Evolutionary conservation across 441 rosid species (phyloP).

Genomic region (Erodium trifolium): DNA sequence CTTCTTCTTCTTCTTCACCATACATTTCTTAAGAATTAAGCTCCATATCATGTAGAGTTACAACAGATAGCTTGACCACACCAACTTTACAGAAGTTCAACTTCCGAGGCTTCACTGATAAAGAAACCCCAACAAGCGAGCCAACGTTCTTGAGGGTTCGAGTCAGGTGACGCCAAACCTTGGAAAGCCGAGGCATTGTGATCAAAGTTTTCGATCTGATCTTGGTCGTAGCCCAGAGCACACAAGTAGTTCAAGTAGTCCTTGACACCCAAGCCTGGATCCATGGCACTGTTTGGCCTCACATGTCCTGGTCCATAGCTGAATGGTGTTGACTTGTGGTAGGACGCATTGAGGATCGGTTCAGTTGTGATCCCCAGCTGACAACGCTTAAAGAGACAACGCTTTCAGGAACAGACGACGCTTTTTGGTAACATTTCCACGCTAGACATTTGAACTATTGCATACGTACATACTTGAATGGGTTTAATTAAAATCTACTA

Average conservation of each 20-base stretch:
- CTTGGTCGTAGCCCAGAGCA: conserved; percentile 40
- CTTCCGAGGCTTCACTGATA: too few species aligned
- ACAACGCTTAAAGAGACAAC: too few species aligned
- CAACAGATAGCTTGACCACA: too few species aligned
- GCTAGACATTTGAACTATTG: too few species aligned
- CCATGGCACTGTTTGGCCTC: conserved; percentile 53
- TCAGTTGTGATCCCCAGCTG: neutral
- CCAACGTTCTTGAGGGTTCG: conserved; percentile 48
- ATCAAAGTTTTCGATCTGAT: conserved; percentile 34
- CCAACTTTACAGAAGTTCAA: too few species aligned
- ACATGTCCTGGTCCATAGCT: conserved; percentile 53
- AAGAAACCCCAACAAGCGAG: conserved; percentile 33
- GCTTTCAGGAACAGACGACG: too few species aligned
- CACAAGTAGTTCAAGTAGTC: conserved; percentile 55
- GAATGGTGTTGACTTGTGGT: conserved; percentile 41
- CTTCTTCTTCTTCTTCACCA: too few species aligned
- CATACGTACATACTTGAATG: too few species aligned
- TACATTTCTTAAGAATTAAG: too few species aligned
- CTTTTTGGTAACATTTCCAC: too few species aligned
- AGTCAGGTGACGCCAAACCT: conserved; percentile 21
- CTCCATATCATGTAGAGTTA: too few species aligned
- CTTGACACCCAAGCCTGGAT: conserved; percentile 36
- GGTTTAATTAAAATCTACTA: too few species aligned
- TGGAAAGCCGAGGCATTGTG: conserved; percentile 29
- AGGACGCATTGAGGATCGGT: conserved; percentile 27